Evolutionary conservation across 352 stramenopile genomes (phyloP).

Genomic region (Phytophthora capsici): DNA sequence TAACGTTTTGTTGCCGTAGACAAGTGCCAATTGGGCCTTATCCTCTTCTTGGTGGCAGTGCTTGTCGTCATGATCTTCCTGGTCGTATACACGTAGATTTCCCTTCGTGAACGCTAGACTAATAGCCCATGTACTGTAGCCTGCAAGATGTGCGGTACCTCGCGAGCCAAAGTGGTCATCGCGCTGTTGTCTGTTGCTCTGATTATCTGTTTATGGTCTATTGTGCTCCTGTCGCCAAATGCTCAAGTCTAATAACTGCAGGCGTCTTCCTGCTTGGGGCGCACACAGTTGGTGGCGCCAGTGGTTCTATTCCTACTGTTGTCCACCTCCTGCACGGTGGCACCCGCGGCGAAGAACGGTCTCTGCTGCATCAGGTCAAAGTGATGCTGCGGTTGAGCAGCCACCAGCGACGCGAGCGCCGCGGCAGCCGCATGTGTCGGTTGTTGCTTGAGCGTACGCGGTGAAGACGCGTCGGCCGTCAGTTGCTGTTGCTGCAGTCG

Average conservation of each 20-base stretch:
- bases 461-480: conserved; percentile 19
- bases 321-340: conserved; percentile 28
- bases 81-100: conserved; percentile 79
- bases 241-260: conserved; percentile 47
- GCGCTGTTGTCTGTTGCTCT: conserved; percentile 26
- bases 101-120: conserved; percentile 21
- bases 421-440: conserved; percentile 46
- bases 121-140: conserved; percentile 38
- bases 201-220: conserved; percentile 33
- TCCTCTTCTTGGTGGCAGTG: conserved; percentile 72
- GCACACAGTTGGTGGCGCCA: conserved; percentile 25
- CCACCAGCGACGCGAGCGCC: conserved; percentile 50
- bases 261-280: conserved; percentile 42
- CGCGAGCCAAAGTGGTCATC: conserved; percentile 13
- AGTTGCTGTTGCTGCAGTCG: conserved; percentile 53
- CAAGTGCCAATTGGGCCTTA: conserved; percentile 79
- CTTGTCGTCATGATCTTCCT: conserved; percentile 82
- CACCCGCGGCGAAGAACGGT: conserved; percentile 26
- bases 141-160: conserved; percentile 7
- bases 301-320: conserved; percentile 43
- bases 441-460: conserved; percentile 10
- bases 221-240: conserved; percentile 18
- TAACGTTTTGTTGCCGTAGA: conserved; percentile 40
- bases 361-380: conserved; percentile 41
- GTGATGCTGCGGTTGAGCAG: conserved; percentile 36